Base-by-base conservation (phyloP, 2,329 filamentous ascomycete genomes). In the Fusarium chuoi region DNA sequence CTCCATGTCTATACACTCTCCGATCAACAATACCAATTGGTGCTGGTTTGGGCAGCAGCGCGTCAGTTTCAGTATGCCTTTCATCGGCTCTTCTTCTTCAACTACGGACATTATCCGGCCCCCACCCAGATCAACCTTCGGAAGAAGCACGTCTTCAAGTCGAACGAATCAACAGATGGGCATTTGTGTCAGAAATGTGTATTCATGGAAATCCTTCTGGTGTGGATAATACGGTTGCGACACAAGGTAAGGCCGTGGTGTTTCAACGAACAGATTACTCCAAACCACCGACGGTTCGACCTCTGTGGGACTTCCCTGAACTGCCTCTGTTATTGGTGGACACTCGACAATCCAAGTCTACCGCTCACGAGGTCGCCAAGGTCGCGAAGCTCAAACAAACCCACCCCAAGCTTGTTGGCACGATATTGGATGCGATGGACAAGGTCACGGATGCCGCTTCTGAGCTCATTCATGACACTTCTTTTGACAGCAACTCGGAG, bases 131-230 rank as follows among this genome's bases (percentile, higher is more conserved):
- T 78, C 96, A 98, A 82, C 94, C 95, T 8, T 84, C 91, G 2
- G 91, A 94, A 62, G 96, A 99, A 84, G 94, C 94, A n/a, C 91
- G 93, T 68, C 84, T 95, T 48, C 96, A 99, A 81, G 89, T 98
- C 36, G 95, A 98, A 84, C 91, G 96, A 73, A 98, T 99, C 84
- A 99, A 99, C 83, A 90, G 93, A 70, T 99, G 97, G 96, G 95
- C 96, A 0, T 98, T 98, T 82, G 96, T 99, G 2, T 93, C 93
- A 30, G 96, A 99, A 82, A 93, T 98, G 90, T 96, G 95, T 83
- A 98, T 98, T 72, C 96, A 99, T 80, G 96, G 96, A 42, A 98
- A 97, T 79, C 96, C 96, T 2, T 98, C 94, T 1, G 96, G 96
- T 0, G 94, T 99, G 48, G 96, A 99, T 84, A 99, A 99, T 82